phyloP scores from a whole-genome alignment of 495 filamentous ascomycete genomes.

The Aspergillus egyptiacus region DNA sequence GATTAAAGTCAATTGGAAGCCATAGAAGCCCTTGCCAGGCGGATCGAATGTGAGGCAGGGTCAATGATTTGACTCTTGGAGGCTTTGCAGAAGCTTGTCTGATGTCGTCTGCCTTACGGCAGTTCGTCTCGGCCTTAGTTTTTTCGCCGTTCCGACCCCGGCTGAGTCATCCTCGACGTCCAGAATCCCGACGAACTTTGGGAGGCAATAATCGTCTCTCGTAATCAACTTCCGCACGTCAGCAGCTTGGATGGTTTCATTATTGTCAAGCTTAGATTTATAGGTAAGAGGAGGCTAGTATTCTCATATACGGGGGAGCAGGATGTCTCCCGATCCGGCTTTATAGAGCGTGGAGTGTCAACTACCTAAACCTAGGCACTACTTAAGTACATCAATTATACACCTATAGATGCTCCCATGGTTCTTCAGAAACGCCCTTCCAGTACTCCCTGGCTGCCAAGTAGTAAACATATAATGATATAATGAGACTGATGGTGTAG shows the following conservation, averaged over 20 bases:
- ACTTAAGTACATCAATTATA: background rate
- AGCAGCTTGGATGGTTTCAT: no score
- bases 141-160: constrained; percentile 24
- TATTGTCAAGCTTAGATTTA: no score
- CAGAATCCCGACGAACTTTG: constrained; percentile 24
- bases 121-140: constrained; percentile 15
- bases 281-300: background rate
- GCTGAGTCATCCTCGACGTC: constrained; percentile 25
- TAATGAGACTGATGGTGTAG: background rate
- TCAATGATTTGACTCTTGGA: background rate
- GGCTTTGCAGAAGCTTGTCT: constrained; percentile 22
- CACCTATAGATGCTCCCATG: background rate
- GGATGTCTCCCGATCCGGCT: background rate
- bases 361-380: background rate
- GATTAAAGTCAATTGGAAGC: constrained; percentile 23
- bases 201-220: no score
- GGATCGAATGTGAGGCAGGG: background rate
- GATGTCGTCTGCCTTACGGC: constrained; percentile 11
- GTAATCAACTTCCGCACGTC: no score
- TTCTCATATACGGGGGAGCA: background rate
- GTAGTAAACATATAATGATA: background rate
- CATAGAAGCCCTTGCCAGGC: constrained; percentile 21
- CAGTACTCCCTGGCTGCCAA: constrained; percentile 8
- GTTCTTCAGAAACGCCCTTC: background rate
- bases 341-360: constrained; percentile 7